These are phyloP conservation scores for Alternaria sp. DNA, from an alignment of 2,329 filamentous ascomycete species.

Conservation along the genomic window DNA sequence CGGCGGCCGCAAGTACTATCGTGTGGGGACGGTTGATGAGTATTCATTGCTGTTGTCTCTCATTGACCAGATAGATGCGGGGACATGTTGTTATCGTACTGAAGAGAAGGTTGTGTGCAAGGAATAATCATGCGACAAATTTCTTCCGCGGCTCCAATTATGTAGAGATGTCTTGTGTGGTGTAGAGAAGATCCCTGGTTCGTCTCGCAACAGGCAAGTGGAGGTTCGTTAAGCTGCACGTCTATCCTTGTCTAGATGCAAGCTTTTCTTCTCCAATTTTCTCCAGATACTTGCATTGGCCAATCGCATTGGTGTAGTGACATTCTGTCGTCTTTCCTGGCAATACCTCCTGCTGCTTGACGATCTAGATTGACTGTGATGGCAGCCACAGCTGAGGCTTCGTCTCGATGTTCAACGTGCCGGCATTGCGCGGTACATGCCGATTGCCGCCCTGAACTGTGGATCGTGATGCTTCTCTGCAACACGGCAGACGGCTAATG, in stretches of 20 bases:
- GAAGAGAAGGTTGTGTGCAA: neutral
- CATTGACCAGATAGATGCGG: neutral
- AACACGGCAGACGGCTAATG: neutral
- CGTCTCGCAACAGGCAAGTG: conserved; percentile 7
- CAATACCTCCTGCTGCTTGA: neutral
- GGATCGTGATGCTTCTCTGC: neutral
- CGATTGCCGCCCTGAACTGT: neutral
- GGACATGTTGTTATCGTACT: neutral
- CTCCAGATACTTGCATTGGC: conserved; percentile 6
- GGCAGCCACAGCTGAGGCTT: conserved; percentile 1
- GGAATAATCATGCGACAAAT: neutral
- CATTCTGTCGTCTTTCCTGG: neutral
- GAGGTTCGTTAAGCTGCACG: conserved; percentile 4
- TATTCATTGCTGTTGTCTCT: neutral
- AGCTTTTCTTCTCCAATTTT: conserved; percentile 16
- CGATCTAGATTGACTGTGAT: neutral
- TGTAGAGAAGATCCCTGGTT: neutral
- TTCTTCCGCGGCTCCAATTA: neutral
- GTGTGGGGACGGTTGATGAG: neutral
- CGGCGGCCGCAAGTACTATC: conserved; percentile 3
- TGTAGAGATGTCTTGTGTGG: neutral
- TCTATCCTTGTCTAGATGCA: conserved; percentile 4
- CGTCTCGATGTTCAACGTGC: neutral
- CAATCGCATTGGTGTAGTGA: conserved; percentile 1
- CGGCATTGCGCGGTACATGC: neutral